A percentile compares a stretch with the other conserved stretches of the same genome.
Evolutionary conservation across 1,284 basidiomycete genomes (phyloP).

Genomic region (Somion occarium): DNA sequence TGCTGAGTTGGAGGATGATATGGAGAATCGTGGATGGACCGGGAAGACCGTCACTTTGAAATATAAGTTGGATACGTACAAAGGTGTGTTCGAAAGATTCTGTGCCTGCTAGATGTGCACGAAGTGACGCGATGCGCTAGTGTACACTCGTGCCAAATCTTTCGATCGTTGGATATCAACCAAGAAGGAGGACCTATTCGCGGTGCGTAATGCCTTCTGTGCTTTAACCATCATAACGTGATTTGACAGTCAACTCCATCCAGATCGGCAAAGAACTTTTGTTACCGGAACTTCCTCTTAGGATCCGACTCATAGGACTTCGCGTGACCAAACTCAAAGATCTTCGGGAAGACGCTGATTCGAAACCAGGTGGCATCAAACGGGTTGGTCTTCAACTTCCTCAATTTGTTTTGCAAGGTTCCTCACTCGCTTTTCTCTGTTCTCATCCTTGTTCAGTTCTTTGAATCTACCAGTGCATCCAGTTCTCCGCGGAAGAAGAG

Average conservation of each 20-base stretch:
- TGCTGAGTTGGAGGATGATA: conserved; percentile 74
- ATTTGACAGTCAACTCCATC: neutral
- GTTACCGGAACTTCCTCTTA: conserved; percentile 71
- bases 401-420: no score
- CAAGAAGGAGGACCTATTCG: conserved; percentile 75
- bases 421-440: neutral
- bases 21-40: conserved; percentile 66
- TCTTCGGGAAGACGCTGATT: conserved; percentile 45
- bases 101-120: neutral
- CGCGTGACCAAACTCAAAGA: conserved; percentile 84
- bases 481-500: conserved; percentile 39
- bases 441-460: conserved; percentile 43
- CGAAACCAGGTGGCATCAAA: conserved; percentile 52
- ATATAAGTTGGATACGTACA: conserved; percentile 76
- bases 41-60: conserved; percentile 78
- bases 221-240: no score
- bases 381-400: no score
- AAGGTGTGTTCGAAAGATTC: conserved; percentile 42
- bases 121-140: conserved; percentile 32
- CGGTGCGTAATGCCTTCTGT: conserved; percentile 51
- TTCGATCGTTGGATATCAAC: conserved; percentile 66
- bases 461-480: conserved; percentile 35
- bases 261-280: conserved; percentile 83
- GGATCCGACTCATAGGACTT: conserved; percentile 76
- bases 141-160: conserved; percentile 80